phyloP scores from a whole-genome alignment of 2,329 filamentous ascomycete species.

The Talaromyces verruculosus region DNA sequence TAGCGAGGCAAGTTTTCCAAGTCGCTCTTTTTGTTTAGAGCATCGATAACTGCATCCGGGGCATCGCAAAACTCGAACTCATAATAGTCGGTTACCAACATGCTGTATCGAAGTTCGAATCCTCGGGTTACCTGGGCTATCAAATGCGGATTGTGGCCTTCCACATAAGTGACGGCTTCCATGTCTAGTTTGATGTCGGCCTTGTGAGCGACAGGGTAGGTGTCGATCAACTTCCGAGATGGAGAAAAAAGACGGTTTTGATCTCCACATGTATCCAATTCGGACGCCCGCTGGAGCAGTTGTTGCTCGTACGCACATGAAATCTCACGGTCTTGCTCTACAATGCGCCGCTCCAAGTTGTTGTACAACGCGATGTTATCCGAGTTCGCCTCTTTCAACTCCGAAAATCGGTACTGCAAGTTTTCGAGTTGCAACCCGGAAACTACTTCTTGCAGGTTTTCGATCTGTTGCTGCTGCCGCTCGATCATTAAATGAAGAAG shows the following conservation, averaged over 20 bases:
- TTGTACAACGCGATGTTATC: neutral
- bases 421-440: neutral
- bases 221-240: neutral
- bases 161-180: neutral
- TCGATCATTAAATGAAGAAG: neutral
- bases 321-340: slow-evolving; percentile 1
- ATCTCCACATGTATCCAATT: neutral
- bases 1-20: neutral
- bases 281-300: neutral
- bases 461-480: slow-evolving; percentile 2
- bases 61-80: neutral
- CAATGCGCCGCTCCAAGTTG: neutral
- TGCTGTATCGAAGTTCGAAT: neutral
- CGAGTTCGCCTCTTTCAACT: neutral
- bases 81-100: neutral
- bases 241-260: neutral
- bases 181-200: neutral
- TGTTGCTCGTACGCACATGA: neutral
- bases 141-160: neutral
- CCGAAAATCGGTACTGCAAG: neutral
- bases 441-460: neutral
- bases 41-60: neutral
- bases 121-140: neutral
- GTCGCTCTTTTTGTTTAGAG: neutral
- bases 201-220: neutral